Conservation (phyloP, 1,284 basidiomycete genomes). For the Trametes hirsuta region DNA sequence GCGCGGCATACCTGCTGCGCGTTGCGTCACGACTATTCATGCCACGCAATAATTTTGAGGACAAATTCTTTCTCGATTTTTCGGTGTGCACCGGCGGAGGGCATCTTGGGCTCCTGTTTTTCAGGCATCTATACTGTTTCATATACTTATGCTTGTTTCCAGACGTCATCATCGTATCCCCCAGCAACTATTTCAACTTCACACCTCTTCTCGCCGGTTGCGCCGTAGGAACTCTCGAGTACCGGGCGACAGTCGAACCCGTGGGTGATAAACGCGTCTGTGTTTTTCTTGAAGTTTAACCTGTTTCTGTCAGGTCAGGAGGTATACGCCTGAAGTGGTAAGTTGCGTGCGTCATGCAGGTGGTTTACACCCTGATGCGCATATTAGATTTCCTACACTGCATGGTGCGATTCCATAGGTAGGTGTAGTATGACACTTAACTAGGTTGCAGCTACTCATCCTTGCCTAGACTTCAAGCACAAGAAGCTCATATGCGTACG, state of each 20-base stretch:
- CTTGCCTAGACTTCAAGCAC: slow-evolving; percentile 57
- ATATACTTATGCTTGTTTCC: background rate
- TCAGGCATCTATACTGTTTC: too few relatives aligned
- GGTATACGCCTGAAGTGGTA: slow-evolving; percentile 60
- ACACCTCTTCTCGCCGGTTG: slow-evolving; percentile 80
- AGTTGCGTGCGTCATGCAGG: slow-evolving; percentile 25
- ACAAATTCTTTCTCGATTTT: too few relatives aligned
- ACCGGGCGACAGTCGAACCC: slow-evolving; percentile 80
- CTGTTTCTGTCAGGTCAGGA: slow-evolving; percentile 45
- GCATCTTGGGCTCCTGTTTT: too few relatives aligned
- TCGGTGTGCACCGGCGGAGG: too few relatives aligned
- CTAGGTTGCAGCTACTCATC: background rate
- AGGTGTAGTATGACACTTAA: background rate
- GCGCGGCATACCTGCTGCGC: too few relatives aligned
- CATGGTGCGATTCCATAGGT: slow-evolving; percentile 70
- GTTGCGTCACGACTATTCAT: too few relatives aligned
- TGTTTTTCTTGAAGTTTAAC: background rate
- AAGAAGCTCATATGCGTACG: slow-evolving; percentile 40
- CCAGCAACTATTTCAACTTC: slow-evolving; percentile 83
- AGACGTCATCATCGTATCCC: slow-evolving; percentile 77
- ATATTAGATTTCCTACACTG: slow-evolving; percentile 61
- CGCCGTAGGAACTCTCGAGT: slow-evolving; percentile 83
- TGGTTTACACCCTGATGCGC: background rate
- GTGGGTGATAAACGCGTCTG: slow-evolving; percentile 47
- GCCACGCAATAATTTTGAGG: too few relatives aligned